A percentile compares a stretch with the other conserved stretches of the same genome.
Conservation (phyloP, 768 basidiomycete species). For the Gloeopeniophorella convolvens region DNA sequence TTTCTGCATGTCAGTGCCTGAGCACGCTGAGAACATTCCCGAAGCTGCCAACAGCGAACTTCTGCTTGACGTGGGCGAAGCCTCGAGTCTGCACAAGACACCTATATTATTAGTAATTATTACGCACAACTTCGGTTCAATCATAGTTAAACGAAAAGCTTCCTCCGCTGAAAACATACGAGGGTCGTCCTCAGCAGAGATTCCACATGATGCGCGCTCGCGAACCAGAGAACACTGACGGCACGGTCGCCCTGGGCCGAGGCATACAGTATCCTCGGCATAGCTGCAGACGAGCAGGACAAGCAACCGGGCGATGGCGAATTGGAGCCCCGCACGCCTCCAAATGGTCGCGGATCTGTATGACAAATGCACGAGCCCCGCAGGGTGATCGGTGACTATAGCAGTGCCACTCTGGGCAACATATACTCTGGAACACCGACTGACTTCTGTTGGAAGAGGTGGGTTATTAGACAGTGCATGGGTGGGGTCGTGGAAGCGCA, state of each 20-base stretch:
- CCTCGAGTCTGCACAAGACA: neutral
- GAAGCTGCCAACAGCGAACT: neutral
- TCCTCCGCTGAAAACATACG: neutral
- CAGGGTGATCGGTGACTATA: neutral
- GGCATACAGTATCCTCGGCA: neutral
- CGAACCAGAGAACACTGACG: neutral
- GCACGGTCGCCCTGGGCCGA: neutral
- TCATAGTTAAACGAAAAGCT: neutral
- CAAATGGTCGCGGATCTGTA: constrained; percentile 1
- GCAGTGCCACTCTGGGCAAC: neutral
- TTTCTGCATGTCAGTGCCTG: neutral
- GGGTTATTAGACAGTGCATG: neutral
- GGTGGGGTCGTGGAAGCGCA: neutral
- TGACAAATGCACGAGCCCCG: neutral
- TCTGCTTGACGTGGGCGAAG: neutral
- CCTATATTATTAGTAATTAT: neutral
- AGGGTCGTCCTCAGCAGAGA: neutral
- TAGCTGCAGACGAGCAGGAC: neutral
- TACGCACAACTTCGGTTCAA: neutral
- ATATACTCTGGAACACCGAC: neutral
- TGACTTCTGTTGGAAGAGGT: constrained; percentile 1
- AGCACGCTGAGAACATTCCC: neutral
- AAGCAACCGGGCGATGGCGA: neutral
- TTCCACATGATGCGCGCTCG: neutral
- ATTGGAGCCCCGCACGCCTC: constrained; percentile 1